Evolutionary conservation across 1,139 yeast genomes (phyloP), one percentile per base, ranked within the genome.

Genomic region (Kodamaea sp.): DNA sequence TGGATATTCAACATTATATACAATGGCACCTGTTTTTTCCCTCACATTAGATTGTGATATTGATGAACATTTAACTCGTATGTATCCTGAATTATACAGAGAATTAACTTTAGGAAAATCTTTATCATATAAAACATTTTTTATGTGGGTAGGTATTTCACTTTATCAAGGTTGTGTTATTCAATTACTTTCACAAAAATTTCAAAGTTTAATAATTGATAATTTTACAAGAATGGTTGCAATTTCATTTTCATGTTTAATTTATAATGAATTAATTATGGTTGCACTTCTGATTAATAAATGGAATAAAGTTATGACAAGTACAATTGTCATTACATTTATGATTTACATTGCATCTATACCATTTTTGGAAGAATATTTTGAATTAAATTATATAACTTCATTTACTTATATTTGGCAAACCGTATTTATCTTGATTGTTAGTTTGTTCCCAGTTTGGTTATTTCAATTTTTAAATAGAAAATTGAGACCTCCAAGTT

Each of bases 21-120:
- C 99, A 0, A 94, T 94, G 99, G 92, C 94, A 37, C 99, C 99
- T 0, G 98, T 94, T 2, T 94, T 94, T 55, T 87, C 97, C 0
- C 67, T 94, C 46, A 96, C 95, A 0, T 71, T 88, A 39, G 98
- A 94, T 59, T 80, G 82, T 44, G 99, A 94, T 60, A 89, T 94
- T 38, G 92, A 84, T 53, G 97, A 90, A 58, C 84, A 83, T 39
- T 75, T 92, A 48, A 95, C 97, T 1, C 81, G 84, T 46, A 70
- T 90, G 43, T 94, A 92, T 58, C 99, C 99, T 0, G 99, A 94
- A 59, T 73, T 94, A 34, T 94, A 94, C 67, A 84, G 85, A 52
- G 99, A 94, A 58, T 72, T 94, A 50, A 88, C 96, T 0, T 81
- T 80, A 40, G 97, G 97, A 3, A 80, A 79, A 51, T 84, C 96